Percentiles rank a stretch among this genome's conserved stretches.
These are phyloP conservation scores for Coniochaeta ligniaria DNA, from an alignment of 2,329 filamentous ascomycete species.

Conservation along the genomic window DNA sequence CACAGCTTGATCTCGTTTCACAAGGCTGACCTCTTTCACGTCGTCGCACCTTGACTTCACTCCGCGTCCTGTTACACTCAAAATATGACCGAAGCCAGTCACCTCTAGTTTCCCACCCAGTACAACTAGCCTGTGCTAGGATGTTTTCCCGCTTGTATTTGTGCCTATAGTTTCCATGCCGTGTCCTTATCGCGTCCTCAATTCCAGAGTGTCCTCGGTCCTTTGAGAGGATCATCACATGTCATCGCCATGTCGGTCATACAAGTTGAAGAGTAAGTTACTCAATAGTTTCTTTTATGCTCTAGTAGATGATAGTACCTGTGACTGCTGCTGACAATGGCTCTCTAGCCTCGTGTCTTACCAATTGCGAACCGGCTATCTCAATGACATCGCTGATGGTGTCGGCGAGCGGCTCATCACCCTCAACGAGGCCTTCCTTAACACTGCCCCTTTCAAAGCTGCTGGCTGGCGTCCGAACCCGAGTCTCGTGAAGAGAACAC, in stretches of 20 bases:
- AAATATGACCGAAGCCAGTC: not conserved
- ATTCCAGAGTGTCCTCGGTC: not conserved
- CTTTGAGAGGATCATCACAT: not conserved
- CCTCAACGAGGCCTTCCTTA: constrained; percentile 71
- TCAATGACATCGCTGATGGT: constrained; percentile 73
- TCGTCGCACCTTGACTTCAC: not conserved
- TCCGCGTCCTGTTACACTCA: not conserved
- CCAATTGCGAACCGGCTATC: constrained; percentile 73
- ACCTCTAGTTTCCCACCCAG: not conserved
- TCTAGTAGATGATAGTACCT: not conserved
- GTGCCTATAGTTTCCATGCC: not conserved
- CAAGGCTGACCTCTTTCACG: not conserved
- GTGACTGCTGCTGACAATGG: not conserved
- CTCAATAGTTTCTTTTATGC: not conserved
- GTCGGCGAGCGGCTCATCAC: constrained; percentile 80
- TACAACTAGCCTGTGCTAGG: not conserved
- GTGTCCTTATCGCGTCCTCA: not conserved
- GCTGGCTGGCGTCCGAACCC: constrained; percentile 73
- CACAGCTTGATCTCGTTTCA: not conserved
- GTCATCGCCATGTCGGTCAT: constrained; percentile 31
- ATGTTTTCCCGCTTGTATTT: not conserved
- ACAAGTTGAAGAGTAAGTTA: constrained; percentile 33
- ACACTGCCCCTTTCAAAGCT: constrained; percentile 73
- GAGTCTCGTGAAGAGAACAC: constrained; percentile 71
- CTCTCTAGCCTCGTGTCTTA: constrained; percentile 66